Evolutionary conservation across 2,329 filamentous ascomycete genomes (phyloP), one percentile per base, ranked within the genome.

Genomic region (Conoideocrella luteorostrata): DNA sequence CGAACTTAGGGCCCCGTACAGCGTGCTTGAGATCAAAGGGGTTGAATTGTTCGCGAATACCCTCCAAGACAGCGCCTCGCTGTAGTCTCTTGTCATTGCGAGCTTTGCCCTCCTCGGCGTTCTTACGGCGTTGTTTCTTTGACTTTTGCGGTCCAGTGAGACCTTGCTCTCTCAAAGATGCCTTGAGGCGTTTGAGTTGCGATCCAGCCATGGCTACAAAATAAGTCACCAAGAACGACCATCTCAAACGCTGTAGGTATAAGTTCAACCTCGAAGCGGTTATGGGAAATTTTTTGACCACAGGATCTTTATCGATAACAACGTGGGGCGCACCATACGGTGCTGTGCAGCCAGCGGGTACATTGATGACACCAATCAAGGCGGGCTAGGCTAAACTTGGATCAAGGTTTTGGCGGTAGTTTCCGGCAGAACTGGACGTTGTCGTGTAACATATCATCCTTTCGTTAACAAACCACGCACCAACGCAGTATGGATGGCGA

Each of bases 1-100:
- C 82, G 52, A 95, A 95, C 58, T 97, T 97, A 45, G 82, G 82
- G 0, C 83, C 86, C 47, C 84, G 77, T 1, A 82, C 74, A 32
- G 84, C 81, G 46, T 86, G 80, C 66, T 94, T 94, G 62, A 95
- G 79, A 60, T 98, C 93, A 66, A 98, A 98, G 0, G 93, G 93
- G 63, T 98, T 98, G 77, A 97, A 97, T 54, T 90, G 85, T 58
- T 97, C 90, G 59, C 93, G 85, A 61, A 98, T 96, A 45, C 79
- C 80, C 55, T 86, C 82, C 50, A 98, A 74, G 13, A 89, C 87
- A 44, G 81, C 83, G 58, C 84, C 79, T 59, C 85, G 80, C 61
- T 88, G 80, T 21, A 88, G 75, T 47, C 87, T 82, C 65, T 88
- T 86, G 57, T 91, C 83, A 54, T 68, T 70, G 50, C 77, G 79